Percentiles rank a stretch among this genome's conserved stretches.
Conservation (phyloP, 2,329 filamentous ascomycete genomes). For the Neofusicoccum cordaticola region DNA sequence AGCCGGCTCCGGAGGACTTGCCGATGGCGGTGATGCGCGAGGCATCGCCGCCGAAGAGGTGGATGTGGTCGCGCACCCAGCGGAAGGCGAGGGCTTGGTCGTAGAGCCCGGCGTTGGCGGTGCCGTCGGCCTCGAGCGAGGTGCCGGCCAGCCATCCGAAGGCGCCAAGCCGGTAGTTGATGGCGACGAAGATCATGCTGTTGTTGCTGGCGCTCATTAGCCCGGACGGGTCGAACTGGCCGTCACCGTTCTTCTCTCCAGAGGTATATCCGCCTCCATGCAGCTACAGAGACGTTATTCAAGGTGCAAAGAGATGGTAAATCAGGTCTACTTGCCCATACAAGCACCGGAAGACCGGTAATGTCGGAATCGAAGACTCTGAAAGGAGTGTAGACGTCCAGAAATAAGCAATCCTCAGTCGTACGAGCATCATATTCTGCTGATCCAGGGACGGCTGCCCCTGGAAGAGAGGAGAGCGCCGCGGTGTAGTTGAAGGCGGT, state of each 20-base stretch:
- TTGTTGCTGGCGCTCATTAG: slow-evolving; percentile 30
- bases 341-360: slow-evolving; percentile 35
- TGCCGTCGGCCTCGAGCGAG: slow-evolving; percentile 30
- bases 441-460: no score
- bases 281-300: no score
- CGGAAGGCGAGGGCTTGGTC: slow-evolving; percentile 40
- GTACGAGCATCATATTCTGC: background rate
- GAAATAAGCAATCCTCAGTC: slow-evolving; percentile 39
- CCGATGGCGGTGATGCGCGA: slow-evolving; percentile 38
- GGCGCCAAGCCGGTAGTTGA: slow-evolving; percentile 50
- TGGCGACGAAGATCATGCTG: slow-evolving; percentile 44
- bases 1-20: slow-evolving; percentile 37
- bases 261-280: slow-evolving; percentile 40
- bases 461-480: slow-evolving; percentile 2
- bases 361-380: slow-evolving; percentile 27
- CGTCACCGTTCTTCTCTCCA: slow-evolving; percentile 34
- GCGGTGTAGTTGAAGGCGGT: slow-evolving; percentile 30
- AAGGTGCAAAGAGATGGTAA: background rate
- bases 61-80: slow-evolving; percentile 40
- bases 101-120: slow-evolving; percentile 33
- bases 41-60: slow-evolving; percentile 38
- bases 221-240: slow-evolving; percentile 30
- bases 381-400: slow-evolving; percentile 39
- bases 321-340: slow-evolving; percentile 42
- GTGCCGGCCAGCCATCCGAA: slow-evolving; percentile 35